Conservation (phyloP, 768 basidiomycete genomes). For the Rhodotorula kratochvilovae region DNA sequence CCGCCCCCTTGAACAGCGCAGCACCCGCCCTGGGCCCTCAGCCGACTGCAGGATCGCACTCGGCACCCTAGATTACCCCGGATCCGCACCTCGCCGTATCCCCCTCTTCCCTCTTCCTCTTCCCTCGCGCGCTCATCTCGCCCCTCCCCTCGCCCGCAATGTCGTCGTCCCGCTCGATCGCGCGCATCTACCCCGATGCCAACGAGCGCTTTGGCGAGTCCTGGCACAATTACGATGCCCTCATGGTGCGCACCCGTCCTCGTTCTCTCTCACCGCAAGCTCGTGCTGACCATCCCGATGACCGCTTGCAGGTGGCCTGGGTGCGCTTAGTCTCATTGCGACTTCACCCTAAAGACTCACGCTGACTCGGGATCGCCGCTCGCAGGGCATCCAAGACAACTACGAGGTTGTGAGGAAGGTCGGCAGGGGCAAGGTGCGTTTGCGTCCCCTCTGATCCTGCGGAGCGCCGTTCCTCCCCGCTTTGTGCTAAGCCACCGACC, state of each 20-base stretch:
- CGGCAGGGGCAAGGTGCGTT: conserved; percentile 26
- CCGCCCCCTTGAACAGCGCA: no score
- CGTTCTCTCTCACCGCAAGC: background rate
- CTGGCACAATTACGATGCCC: conserved; percentile 57
- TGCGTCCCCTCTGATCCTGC: background rate
- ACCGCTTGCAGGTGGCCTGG: background rate
- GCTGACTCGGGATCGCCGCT: background rate
- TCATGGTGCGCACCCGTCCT: conserved; percentile 58
- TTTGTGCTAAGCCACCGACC: background rate
- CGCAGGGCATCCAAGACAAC: conserved; percentile 27
- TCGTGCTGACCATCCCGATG: background rate
- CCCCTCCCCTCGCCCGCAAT: background rate
- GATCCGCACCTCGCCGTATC: background rate
- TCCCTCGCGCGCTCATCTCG: background rate
- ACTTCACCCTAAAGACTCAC: no score
- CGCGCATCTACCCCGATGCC: conserved; percentile 46
- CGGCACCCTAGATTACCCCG: no score
- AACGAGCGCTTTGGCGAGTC: conserved; percentile 41
- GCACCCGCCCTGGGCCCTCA: no score
- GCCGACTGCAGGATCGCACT: no score
- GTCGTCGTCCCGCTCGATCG: conserved; percentile 20
- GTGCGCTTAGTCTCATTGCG: background rate
- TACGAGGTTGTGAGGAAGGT: conserved; percentile 37
- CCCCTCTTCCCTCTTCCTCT: background rate
- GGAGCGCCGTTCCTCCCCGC: no score